phyloP scores from a whole-genome alignment of 768 basidiomycete species.

The Lyophyllum atratum region DNA sequence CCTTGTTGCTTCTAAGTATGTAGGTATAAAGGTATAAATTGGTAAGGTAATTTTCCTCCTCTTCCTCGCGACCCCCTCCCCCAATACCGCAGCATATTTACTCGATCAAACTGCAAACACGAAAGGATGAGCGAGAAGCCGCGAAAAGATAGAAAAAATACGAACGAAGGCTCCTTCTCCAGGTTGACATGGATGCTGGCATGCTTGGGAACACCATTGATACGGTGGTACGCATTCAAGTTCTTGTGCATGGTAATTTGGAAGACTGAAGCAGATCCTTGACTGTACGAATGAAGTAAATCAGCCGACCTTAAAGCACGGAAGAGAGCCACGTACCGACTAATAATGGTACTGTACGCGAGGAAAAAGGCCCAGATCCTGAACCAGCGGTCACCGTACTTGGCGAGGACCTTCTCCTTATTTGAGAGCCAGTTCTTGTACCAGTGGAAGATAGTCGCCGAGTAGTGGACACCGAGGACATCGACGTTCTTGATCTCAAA shows the following conservation, averaged over 20 bases:
- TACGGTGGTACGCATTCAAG: constrained; percentile 91
- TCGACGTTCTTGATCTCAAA: constrained; percentile 98
- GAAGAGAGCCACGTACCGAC: constrained; percentile 49
- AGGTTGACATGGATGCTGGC: constrained; percentile 72
- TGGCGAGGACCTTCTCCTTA: constrained; percentile 84
- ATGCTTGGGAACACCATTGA: constrained; percentile 83
- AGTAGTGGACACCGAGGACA: constrained; percentile 97
- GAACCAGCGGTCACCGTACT: constrained; percentile 94
- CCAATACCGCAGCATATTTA: neutral
- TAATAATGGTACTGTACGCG: constrained; percentile 84
- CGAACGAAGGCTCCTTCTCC: constrained; percentile 57
- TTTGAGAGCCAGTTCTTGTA: constrained; percentile 97
- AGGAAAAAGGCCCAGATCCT: constrained; percentile 98
- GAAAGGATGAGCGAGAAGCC: neutral
- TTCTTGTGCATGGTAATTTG: constrained; percentile 99
- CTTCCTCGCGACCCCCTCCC: neutral
- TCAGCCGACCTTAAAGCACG: neutral
- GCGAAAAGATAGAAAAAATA: neutral
- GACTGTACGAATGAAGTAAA: constrained; percentile 38
- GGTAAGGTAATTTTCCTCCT: neutral
- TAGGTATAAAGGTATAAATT: neutral
- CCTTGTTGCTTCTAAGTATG: neutral
- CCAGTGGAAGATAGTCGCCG: constrained; percentile 88
- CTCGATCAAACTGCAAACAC: neutral
- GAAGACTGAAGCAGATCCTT: constrained; percentile 93